Conservation (phyloP, 2,329 filamentous ascomycete species). For the Aspergillus udagawae region DNA sequence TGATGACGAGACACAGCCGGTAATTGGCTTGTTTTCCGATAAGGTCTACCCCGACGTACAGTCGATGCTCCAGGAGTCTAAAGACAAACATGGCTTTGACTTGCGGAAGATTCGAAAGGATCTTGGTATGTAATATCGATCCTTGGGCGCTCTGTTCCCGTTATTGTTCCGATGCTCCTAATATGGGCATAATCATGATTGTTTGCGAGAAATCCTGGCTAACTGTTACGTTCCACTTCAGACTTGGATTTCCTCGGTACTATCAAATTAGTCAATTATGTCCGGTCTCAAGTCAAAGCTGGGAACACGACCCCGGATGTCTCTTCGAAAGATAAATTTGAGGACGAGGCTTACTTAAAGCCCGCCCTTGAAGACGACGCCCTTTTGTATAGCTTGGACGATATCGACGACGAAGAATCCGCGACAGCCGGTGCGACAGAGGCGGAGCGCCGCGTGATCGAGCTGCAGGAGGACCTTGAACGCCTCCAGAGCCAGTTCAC, state of each 20-base stretch:
- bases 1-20: slow-evolving; percentile 58
- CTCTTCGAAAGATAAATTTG: slow-evolving; percentile 60
- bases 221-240: slow-evolving; percentile 27
- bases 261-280: slow-evolving; percentile 71
- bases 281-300: slow-evolving; percentile 46
- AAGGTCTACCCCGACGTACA: slow-evolving; percentile 60
- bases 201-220: slow-evolving; percentile 5
- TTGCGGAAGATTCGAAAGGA: slow-evolving; percentile 57
- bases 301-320: slow-evolving; percentile 50
- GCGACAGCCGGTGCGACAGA: slow-evolving; percentile 26
- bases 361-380: slow-evolving; percentile 87
- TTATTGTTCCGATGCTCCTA: slow-evolving; percentile 8
- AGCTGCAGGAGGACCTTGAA: slow-evolving; percentile 60
- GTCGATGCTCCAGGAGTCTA: slow-evolving; percentile 67
- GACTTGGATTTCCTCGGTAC: slow-evolving; percentile 68
- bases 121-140: slow-evolving; percentile 38
- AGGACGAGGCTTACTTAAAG: slow-evolving; percentile 76
- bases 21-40: slow-evolving; percentile 67
- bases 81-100: slow-evolving; percentile 63
- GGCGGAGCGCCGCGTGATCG: slow-evolving; percentile 49
- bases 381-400: slow-evolving; percentile 80
- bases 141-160: slow-evolving; percentile 1
- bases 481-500: slow-evolving; percentile 59
- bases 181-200: background rate
- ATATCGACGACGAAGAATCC: slow-evolving; percentile 51